phyloP scores from a whole-genome alignment of 73 alveolate genomes.

The Uronychia binucleata region DNA sequence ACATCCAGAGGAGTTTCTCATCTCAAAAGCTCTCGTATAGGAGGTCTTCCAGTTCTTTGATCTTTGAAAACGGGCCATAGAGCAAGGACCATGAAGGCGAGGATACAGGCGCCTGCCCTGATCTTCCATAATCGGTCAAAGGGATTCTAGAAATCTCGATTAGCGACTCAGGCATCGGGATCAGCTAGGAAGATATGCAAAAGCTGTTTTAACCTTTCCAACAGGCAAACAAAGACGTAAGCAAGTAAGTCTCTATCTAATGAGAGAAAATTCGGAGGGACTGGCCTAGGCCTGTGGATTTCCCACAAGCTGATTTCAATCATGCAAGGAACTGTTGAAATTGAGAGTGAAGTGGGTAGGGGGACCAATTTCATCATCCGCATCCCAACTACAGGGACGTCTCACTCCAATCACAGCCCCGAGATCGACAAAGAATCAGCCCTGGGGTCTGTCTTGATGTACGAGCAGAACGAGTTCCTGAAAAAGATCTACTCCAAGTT shows the following conservation, averaged over 20 bases:
- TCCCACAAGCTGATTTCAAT: slow-evolving; percentile 5
- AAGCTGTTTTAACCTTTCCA: background rate
- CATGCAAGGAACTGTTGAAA: slow-evolving; percentile 3
- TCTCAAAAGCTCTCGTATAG: too few species aligned
- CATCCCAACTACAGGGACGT: background rate
- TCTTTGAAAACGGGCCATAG: too few species aligned
- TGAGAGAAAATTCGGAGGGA: background rate
- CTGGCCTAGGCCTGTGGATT: slow-evolving; percentile 20
- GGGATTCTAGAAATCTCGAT: background rate
- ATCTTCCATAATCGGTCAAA: too few species aligned
- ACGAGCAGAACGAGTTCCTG: background rate
- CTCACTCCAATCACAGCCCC: background rate
- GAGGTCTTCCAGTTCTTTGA: too few species aligned
- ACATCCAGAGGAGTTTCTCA: too few species aligned
- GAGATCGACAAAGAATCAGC: background rate
- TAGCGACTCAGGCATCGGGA: background rate
- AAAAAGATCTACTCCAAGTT: background rate
- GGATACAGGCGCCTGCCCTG: too few species aligned
- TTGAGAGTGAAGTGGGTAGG: background rate
- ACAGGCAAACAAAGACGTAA: background rate
- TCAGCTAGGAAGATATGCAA: background rate
- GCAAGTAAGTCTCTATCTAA: background rate
- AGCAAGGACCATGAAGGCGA: too few species aligned
- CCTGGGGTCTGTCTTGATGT: background rate
- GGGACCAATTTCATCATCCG: background rate